These are phyloP conservation scores for Lasiodiplodia citricola DNA, from an alignment of 2,329 filamentous ascomycete genomes.

Conservation along the genomic window DNA sequence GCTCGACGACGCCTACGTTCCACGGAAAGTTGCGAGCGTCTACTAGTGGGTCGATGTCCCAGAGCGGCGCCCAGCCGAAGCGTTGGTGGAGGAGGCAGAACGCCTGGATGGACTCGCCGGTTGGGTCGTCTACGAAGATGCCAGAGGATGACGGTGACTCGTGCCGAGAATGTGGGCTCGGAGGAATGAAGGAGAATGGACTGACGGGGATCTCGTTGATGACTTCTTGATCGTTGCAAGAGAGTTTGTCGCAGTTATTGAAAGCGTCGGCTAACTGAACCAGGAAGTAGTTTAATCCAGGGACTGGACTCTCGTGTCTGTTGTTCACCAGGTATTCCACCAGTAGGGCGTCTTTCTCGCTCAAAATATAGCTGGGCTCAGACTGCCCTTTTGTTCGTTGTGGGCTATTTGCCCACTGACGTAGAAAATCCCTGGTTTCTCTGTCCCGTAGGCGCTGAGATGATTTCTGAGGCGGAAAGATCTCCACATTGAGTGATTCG, in stretches of 20 bases:
- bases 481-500: neutral
- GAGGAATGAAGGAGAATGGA: slow-evolving; percentile 6
- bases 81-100: neutral
- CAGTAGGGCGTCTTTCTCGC: neutral
- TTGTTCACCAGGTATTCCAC: neutral
- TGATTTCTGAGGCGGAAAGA: neutral
- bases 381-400: neutral
- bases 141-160: neutral
- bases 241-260: neutral
- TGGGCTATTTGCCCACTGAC: neutral
- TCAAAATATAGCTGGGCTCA: neutral
- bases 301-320: neutral
- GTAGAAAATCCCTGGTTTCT: neutral
- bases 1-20: neutral
- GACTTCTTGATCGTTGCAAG: neutral
- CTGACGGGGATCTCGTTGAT: slow-evolving; percentile 9
- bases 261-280: neutral
- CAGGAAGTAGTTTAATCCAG: neutral
- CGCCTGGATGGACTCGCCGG: neutral
- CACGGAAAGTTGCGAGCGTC: neutral
- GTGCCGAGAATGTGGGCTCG: neutral
- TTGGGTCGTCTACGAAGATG: neutral
- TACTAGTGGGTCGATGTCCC: slow-evolving; percentile 15
- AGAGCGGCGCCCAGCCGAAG: slow-evolving; percentile 13
- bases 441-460: neutral